Evolutionary conservation across 2,329 filamentous ascomycete genomes (phyloP).

Genomic region (Verticillium dahliae): DNA sequence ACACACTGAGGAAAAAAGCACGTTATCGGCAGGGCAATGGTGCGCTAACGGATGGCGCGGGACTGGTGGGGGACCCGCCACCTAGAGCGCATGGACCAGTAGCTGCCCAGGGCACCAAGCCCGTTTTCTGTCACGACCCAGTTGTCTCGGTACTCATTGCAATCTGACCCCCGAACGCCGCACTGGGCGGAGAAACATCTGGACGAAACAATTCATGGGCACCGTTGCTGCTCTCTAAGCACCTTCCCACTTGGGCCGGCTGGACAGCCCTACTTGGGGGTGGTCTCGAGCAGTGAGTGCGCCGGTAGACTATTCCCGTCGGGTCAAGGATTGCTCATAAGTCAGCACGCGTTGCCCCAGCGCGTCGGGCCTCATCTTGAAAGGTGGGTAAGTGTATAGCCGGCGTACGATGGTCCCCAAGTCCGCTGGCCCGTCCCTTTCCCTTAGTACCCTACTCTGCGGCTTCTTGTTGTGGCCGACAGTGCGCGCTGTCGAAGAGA

Average conservation of each 20-base stretch:
- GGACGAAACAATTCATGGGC: neutral
- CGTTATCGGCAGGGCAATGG: neutral
- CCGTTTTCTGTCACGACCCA: neutral
- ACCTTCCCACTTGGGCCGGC: neutral
- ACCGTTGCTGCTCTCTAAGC: neutral
- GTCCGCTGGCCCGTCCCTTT: too few species aligned
- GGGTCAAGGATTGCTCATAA: too few species aligned
- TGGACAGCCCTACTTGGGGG: neutral
- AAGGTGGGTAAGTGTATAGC: too few species aligned
- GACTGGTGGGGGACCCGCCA: neutral
- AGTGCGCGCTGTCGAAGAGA: too few species aligned
- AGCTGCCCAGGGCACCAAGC: neutral
- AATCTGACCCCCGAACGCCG: neutral
- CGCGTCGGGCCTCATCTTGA: too few species aligned
- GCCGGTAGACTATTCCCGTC: too few species aligned
- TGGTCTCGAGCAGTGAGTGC: too few species aligned
- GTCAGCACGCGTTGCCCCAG: too few species aligned
- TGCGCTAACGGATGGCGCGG: neutral
- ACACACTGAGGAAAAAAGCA: neutral
- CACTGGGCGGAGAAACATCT: neutral
- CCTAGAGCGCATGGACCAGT: neutral
- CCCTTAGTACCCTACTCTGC: too few species aligned
- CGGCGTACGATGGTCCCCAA: too few species aligned
- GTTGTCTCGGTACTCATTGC: neutral
- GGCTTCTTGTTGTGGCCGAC: too few species aligned